Base-by-base conservation (phyloP, 148 eudicot genomes). In the Fallopia convolvulus region DNA sequence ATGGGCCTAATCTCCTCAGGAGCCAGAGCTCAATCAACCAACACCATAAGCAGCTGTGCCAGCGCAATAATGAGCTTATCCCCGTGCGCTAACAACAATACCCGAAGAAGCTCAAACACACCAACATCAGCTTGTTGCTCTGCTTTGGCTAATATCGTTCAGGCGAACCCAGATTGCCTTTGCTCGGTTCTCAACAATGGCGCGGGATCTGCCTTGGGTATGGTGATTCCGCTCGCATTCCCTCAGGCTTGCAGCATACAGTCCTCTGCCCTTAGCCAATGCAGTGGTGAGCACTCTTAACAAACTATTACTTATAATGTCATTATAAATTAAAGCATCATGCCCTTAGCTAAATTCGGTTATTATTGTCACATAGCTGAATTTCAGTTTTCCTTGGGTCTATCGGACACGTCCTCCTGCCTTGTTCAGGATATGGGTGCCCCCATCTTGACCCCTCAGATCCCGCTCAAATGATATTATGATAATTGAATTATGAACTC, bases 121-220 rank as follows among this genome's bases (percentile, higher is more conserved):
- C 87, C 87, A 12, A 53, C 80, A n/a, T 53, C 83, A 0, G 56
- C 79, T 77, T 85, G 87, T 46, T 85, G 87, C 78, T 47, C 79
- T 17, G 84, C 83, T 55, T 80, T 85, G 36, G 75, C 58, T 5
- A 72, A 7, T 30, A 76, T 85, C 4, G 84, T 85, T 13, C 73
- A 74, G 74, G 47, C 70, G 30, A 70, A 82, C 36, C 83, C 85
- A 1, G 32, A 85, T 65, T 85, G 87, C 48, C 80, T 90, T 8
- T 90, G 91, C 77, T 74, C 82, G 70, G 83, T 86, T 20, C 80
- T 90, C 15, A 68, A 36, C 72, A 82, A 80, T 2, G 84, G 72
- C 3, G 75, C 75, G 1, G 55, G 53, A 20, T 78, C 89, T 1
- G 75, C 79, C 1, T 36, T 90, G n/a, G 93, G 87, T 6, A 77